Evolutionary conservation across 768 basidiomycete genomes (phyloP).

Genomic region (Termitomyces titanicus): DNA sequence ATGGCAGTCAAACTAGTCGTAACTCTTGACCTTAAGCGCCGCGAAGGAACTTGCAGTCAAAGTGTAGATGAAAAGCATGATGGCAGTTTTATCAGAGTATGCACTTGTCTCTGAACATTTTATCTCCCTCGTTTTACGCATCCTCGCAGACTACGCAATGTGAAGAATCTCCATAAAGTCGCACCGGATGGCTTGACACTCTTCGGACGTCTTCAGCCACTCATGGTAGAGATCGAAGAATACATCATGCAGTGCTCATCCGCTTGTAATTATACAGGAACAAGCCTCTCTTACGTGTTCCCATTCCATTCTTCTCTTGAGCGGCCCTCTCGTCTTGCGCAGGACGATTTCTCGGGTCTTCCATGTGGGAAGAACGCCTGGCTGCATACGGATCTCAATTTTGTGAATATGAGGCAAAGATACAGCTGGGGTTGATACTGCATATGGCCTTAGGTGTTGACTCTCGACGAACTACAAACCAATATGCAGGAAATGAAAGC

Average conservation of each 20-base stretch:
- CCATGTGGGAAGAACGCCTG: neutral
- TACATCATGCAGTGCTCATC: neutral
- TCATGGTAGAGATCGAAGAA: neutral
- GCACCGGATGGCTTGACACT: neutral
- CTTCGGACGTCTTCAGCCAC: neutral
- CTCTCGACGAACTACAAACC: too few relatives aligned
- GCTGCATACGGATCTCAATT: neutral
- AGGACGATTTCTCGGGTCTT: neutral
- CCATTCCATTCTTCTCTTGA: neutral
- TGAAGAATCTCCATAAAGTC: neutral
- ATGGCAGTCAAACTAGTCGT: neutral
- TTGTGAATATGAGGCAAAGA: neutral
- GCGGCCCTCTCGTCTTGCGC: neutral
- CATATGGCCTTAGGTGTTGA: neutral
- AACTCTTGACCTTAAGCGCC: neutral
- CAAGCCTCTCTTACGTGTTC: neutral
- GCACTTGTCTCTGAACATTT: neutral
- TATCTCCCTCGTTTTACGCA: neutral
- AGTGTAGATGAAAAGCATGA: conserved; percentile 1
- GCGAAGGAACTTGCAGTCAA: neutral
- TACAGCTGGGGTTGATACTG: neutral
- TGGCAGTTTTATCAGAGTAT: neutral
- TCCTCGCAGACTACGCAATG: neutral
- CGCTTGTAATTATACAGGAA: neutral
- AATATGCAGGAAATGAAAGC: neutral